These are phyloP conservation scores for Odonthalia washingtoniensis DNA, from an alignment of 31 red algal genomes.

Conservation along the genomic window DNA sequence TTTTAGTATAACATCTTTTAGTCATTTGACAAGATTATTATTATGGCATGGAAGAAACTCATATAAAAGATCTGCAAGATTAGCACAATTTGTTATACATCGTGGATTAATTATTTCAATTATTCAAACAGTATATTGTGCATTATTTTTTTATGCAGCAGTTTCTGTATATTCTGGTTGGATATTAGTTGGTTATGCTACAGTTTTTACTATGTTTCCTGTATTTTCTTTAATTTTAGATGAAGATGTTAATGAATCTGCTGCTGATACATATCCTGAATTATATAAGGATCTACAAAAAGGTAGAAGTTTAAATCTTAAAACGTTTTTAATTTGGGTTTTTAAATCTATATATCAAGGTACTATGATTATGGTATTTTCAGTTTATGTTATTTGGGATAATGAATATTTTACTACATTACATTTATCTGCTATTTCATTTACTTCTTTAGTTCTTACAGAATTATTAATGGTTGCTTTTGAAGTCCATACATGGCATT, in stretches of 20 bases:
- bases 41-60: conserved; percentile 97
- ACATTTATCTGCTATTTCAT: conserved; percentile 88
- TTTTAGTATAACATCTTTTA: conserved; percentile 83
- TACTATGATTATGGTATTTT: conserved; percentile 96
- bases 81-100: conserved; percentile 98
- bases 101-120: conserved; percentile 94
- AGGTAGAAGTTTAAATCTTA: conserved; percentile 90
- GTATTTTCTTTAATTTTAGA: conserved; percentile 94
- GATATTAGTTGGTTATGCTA: conserved; percentile 96
- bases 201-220: conserved; percentile 96
- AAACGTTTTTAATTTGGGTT: conserved; percentile 93
- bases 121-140: conserved; percentile 94
- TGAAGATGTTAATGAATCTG: conserved; percentile 84
- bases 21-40: conserved; percentile 84
- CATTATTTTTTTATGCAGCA: conserved; percentile 96
- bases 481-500: conserved; percentile 91
- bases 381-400: conserved; percentile 95
- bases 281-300: conserved; percentile 94
- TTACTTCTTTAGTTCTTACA: conserved; percentile 89
- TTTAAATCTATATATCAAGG: conserved; percentile 97
- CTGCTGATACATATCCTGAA: conserved; percentile 94
- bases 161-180: conserved; percentile 92
- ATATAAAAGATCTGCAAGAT: conserved; percentile 89
- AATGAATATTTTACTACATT: conserved; percentile 91
- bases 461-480: conserved; percentile 95